Base-by-base conservation (phyloP, 1,284 basidiomycete genomes). In the Cryptococcus sp. region DNA sequence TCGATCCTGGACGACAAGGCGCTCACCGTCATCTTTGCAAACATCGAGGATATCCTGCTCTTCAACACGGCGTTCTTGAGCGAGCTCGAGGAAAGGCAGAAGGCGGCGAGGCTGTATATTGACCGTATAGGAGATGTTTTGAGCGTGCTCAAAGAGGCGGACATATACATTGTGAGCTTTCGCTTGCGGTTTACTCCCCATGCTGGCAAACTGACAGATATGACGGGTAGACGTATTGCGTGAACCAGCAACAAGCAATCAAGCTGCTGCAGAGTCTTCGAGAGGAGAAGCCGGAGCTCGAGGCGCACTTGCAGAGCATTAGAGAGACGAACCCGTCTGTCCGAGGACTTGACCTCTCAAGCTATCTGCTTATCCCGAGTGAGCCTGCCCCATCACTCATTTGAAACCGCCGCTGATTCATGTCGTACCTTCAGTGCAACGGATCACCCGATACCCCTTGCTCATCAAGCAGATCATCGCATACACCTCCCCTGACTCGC, bases 341-440 rank as follows among this genome's bases (percentile, higher is more conserved):
- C 4, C 82, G 93, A 50, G 91, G 87, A 63, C 79, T 98, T 13
- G 93, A 97, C 69, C 77, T 98, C 7, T 90, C 91, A 1, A 91
- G 89, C 64, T 97, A 93, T 76, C 77, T 98, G 37, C 83, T 98
- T 6, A 86, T 86, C 18, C 94, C 94, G 0, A 97, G 90, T 92
- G 73, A 67, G 85, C 79, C 52, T 40, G 42, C 28, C 18, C 15
- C 18, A 42, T 40, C 4, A 21, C 16, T 37, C 16, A 12, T 33
- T 40, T 38, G 39, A 15, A 13, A 21, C 54, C n/a, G 23, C 42
- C n/a, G 18, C 46, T 24, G 24, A 15, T 9, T 39, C 38, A 13
- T 50, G 21, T 13, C 9, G 42, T 1, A 18, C 35, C 46, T 15
- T 6, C 56, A 92, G 90, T 97, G 93, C 94, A 97, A 84, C 85